A percentile compares a stretch with the other conserved stretches of the same genome.
Conservation (phyloP, 352 stramenopile genomes). For the Pythium periplocum region DNA sequence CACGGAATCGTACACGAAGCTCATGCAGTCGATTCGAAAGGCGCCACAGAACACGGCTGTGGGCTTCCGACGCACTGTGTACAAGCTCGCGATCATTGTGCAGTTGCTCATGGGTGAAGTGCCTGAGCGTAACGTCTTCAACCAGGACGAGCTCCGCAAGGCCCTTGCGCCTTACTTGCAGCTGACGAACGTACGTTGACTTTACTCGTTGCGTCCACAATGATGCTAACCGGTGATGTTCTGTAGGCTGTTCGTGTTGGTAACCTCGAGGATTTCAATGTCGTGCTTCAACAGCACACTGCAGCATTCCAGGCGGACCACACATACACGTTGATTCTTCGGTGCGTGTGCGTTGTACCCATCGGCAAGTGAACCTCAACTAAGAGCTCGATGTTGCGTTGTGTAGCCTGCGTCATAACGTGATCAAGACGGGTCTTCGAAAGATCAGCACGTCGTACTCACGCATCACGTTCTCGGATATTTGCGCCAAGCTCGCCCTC, state of each 20-base stretch:
- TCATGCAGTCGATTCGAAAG: constrained; percentile 96
- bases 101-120: constrained; percentile 98
- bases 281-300: constrained; percentile 84
- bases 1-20: constrained; percentile 93
- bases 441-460: constrained; percentile 97
- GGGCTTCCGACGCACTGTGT: constrained; percentile 94
- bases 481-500: constrained; percentile 92
- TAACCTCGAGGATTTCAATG: constrained; percentile 94
- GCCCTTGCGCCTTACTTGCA: constrained; percentile 93
- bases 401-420: constrained; percentile 92
- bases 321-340: constrained; percentile 95
- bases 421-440: constrained; percentile 98
- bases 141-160: constrained; percentile 82
- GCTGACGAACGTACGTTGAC: constrained; percentile 86
- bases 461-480: constrained; percentile 87
- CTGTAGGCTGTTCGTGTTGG: constrained; percentile 91
- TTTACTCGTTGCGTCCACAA: not conserved
- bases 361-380: not conserved
- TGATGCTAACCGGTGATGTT: not conserved
- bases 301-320: constrained; percentile 90
- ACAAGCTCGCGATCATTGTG: constrained; percentile 96
- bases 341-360: constrained; percentile 32
- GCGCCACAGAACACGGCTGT: constrained; percentile 93
- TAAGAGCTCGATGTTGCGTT: not conserved
- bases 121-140: constrained; percentile 94